These are phyloP conservation scores for Tolypocladium cylindrosporum DNA, from an alignment of 2,329 filamentous ascomycete genomes.

Conservation along the genomic window DNA sequence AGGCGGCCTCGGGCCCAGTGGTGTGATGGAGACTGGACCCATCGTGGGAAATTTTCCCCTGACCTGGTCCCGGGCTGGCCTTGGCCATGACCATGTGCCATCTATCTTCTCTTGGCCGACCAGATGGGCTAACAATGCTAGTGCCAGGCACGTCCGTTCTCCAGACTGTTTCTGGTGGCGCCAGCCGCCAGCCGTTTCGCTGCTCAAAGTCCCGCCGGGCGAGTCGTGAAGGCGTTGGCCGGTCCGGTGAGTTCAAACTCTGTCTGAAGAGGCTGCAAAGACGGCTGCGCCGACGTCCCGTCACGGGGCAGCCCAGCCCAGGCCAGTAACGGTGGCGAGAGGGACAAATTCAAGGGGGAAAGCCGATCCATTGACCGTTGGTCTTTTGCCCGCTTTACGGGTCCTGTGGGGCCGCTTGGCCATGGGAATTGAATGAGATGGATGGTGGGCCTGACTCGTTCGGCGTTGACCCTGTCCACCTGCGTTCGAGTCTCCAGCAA, in stretches of 20 bases:
- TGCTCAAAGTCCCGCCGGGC: neutral
- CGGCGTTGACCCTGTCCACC: neutral
- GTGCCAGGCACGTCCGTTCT: constrained; percentile 2
- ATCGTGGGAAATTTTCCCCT: constrained; percentile 9
- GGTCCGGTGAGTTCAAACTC: neutral
- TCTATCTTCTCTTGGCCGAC: neutral
- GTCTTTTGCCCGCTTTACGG: neutral
- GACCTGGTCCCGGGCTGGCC: constrained; percentile 2
- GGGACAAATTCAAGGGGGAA: neutral
- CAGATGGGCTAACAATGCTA: neutral
- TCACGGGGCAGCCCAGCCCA: neutral
- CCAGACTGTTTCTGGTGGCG: neutral
- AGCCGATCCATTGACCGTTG: neutral
- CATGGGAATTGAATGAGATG: neutral
- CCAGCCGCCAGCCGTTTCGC: neutral
- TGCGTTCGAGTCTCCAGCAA: neutral
- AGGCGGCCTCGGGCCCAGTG: constrained; percentile 2
- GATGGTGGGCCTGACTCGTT: constrained; percentile 1
- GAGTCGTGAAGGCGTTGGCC: neutral
- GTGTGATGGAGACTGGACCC: constrained; percentile 7
- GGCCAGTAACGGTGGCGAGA: neutral
- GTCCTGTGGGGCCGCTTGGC: neutral
- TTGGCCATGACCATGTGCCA: neutral
- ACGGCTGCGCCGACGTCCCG: neutral
- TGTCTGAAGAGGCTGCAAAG: neutral